Evolutionary conservation across 257 asterid species (phyloP).

Genomic region (Primulina huaijiensis): DNA sequence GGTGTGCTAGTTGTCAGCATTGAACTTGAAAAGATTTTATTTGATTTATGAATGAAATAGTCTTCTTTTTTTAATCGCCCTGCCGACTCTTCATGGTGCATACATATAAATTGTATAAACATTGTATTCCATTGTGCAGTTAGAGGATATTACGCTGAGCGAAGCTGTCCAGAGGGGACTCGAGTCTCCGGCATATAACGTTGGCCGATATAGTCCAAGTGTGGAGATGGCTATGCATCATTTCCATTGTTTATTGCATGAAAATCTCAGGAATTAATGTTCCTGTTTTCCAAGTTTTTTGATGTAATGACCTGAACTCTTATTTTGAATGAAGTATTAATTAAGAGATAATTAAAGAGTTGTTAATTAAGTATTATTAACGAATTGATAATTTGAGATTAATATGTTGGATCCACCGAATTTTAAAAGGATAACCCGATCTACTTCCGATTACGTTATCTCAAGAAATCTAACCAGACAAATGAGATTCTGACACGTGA

Average conservation of each 20-base stretch:
- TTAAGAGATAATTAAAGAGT: too few species aligned
- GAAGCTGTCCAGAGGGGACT: slow-evolving; percentile 71
- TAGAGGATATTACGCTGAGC: slow-evolving; percentile 57
- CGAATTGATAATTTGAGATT: too few species aligned
- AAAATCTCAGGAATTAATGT: slow-evolving; percentile 37
- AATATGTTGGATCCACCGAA: too few species aligned
- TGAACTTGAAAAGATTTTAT: too few species aligned
- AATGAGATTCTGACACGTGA: too few species aligned
- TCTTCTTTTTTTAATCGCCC: background rate
- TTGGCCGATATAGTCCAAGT: slow-evolving; percentile 66
- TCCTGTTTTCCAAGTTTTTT: background rate
- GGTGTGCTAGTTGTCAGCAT: slow-evolving; percentile 34
- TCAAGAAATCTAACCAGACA: too few species aligned
- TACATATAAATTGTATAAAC: too few species aligned
- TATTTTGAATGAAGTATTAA: too few species aligned
- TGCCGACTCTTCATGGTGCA: background rate
- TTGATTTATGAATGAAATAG: background rate
- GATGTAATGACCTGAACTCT: too few species aligned
- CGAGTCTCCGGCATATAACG: slow-evolving; percentile 63
- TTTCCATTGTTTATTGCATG: slow-evolving; percentile 55
- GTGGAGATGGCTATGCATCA: slow-evolving; percentile 95
- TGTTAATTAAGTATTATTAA: too few species aligned
- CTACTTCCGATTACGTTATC: too few species aligned
- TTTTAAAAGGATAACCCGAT: too few species aligned
- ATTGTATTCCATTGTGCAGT: slow-evolving; percentile 34